phyloP scores from a whole-genome alignment of 2,329 filamentous ascomycete species.

The Fusarium sp. region DNA sequence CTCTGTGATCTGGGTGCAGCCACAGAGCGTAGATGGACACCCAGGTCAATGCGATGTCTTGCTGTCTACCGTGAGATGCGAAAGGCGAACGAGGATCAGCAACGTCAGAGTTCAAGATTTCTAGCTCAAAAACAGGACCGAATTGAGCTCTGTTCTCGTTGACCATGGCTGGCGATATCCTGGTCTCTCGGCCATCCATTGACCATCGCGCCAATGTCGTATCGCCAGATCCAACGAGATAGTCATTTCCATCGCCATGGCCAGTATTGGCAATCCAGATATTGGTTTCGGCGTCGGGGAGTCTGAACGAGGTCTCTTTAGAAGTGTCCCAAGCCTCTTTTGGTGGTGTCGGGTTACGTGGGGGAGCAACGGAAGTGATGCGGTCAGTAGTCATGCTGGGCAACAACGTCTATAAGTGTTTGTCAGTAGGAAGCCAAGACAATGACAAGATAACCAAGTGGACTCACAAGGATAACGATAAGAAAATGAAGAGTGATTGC shows the following conservation, averaged over 20 bases:
- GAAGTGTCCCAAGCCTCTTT: conserved; percentile 6
- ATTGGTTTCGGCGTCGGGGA: conserved; percentile 14
- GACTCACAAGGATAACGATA: neutral
- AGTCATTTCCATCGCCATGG: neutral
- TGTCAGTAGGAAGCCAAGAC: neutral
- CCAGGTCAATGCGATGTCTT: conserved; percentile 5
- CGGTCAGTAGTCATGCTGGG: neutral
- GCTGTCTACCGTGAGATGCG: neutral
- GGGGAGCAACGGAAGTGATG: neutral
- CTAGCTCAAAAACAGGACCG: neutral
- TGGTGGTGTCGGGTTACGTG: conserved; percentile 18
- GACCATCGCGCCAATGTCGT: conserved; percentile 7
- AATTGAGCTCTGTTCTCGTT: conserved; percentile 14
- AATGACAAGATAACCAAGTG: neutral
- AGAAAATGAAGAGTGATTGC: neutral
- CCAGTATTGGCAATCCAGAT: conserved; percentile 11
- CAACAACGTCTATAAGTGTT: neutral
- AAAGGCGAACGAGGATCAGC: neutral
- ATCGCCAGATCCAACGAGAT: conserved; percentile 7
- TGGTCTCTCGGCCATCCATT: neutral
- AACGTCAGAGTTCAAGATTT: conserved; percentile 7
- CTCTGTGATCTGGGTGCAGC: conserved; percentile 13
- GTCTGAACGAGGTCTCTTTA: conserved; percentile 2
- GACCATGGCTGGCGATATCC: conserved; percentile 20
- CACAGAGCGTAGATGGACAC: conserved; percentile 19